Evolutionary conservation across 2,329 filamentous ascomycete genomes (phyloP).

Genomic region (Ilyonectria sp.): DNA sequence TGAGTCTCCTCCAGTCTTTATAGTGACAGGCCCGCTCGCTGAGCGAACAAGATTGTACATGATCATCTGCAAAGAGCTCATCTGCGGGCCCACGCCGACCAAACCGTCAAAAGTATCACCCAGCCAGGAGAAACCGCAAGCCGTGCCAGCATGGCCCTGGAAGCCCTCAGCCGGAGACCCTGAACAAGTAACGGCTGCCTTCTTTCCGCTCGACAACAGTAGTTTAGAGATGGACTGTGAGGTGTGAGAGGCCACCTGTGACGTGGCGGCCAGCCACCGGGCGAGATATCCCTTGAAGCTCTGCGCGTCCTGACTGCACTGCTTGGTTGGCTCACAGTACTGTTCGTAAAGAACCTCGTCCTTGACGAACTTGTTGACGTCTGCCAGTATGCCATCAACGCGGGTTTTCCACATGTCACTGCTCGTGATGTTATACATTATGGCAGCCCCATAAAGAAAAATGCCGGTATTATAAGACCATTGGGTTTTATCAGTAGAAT

Average conservation of each 20-base stretch:
- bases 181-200: slow-evolving; percentile 67
- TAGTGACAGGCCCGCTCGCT: slow-evolving; percentile 64
- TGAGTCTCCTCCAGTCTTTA: slow-evolving; percentile 72
- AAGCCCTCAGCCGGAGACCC: slow-evolving; percentile 60
- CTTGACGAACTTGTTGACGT: slow-evolving; percentile 69
- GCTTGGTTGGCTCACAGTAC: slow-evolving; percentile 73
- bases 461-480: slow-evolving; percentile 81
- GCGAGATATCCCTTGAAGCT: slow-evolving; percentile 83
- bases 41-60: slow-evolving; percentile 70
- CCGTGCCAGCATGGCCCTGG: slow-evolving; percentile 69
- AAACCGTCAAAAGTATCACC: slow-evolving; percentile 69
- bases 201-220: slow-evolving; percentile 63
- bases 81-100: slow-evolving; percentile 78
- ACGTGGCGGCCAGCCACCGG: slow-evolving; percentile 75
- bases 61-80: slow-evolving; percentile 76
- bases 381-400: slow-evolving; percentile 70
- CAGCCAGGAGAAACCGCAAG: slow-evolving; percentile 79
- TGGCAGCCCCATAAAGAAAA: slow-evolving; percentile 72
- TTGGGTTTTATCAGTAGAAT: slow-evolving; percentile 68
- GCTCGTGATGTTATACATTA: slow-evolving; percentile 74
- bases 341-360: slow-evolving; percentile 73
- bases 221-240: slow-evolving; percentile 64
- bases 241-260: slow-evolving; percentile 69
- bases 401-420: slow-evolving; percentile 69
- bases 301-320: slow-evolving; percentile 80